phyloP scores from a whole-genome alignment of 1,139 yeast species.

The Pichia sp. region DNA sequence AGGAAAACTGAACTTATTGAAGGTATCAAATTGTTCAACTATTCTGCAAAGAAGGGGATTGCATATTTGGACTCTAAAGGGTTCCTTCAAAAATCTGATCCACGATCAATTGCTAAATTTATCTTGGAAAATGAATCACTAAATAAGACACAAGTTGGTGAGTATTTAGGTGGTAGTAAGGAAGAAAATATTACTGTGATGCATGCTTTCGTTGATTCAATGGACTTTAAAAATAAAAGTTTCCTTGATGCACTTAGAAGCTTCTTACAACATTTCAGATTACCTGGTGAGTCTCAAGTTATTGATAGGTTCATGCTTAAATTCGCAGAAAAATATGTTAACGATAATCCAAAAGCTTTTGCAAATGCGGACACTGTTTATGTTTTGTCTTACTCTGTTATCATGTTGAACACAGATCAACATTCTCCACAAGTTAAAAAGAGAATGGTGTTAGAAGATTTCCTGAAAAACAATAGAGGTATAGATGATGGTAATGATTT shows the following conservation, averaged over 20 bases:
- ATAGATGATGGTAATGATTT: constrained; percentile 87
- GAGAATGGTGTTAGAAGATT: constrained; percentile 84
- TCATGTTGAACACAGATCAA: constrained; percentile 88
- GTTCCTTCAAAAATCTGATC: constrained; percentile 54
- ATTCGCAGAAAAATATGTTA: constrained; percentile 86
- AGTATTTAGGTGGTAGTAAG: constrained; percentile 85
- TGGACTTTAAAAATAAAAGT: constrained; percentile 63
- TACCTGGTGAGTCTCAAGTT: constrained; percentile 98
- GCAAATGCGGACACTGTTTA: constrained; percentile 94
- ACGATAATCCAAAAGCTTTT: constrained; percentile 79
- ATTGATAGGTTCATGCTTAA: constrained; percentile 95
- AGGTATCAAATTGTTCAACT: constrained; percentile 74
- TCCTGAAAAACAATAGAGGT: constrained; percentile 81
- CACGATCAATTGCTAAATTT: constrained; percentile 67
- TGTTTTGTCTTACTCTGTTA: constrained; percentile 84
- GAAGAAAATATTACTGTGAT: constrained; percentile 70
- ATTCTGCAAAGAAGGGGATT: constrained; percentile 77
- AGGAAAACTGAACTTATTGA: constrained; percentile 76
- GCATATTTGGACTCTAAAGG: constrained; percentile 52
- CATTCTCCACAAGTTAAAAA: constrained; percentile 82
- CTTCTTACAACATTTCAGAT: constrained; percentile 79
- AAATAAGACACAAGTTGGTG: constrained; percentile 83
- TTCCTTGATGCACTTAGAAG: constrained; percentile 84
- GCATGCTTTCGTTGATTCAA: constrained; percentile 89
- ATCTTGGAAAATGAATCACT: constrained; percentile 61